A percentile compares a stretch with the other conserved stretches of the same genome.
Evolutionary conservation across 2,329 filamentous ascomycete species (phyloP).

Genomic region (Lizonia empirigonia): DNA sequence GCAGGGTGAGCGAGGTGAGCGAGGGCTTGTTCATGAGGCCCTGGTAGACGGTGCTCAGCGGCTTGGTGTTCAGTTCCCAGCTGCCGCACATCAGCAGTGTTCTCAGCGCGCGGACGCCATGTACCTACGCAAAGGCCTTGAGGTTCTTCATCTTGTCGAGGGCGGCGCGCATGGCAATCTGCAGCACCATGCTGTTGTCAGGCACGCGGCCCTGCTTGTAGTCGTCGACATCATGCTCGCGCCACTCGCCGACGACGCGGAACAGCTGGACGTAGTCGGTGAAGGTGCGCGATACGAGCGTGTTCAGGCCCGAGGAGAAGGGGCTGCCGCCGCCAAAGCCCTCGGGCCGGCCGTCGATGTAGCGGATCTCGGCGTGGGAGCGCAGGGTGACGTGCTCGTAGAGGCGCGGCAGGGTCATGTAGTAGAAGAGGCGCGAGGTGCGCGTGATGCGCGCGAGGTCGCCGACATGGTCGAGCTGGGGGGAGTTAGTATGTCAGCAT

Average conservation of each 20-base stretch:
- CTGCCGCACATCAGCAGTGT: constrained; percentile 40
- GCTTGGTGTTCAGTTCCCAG: constrained; percentile 67
- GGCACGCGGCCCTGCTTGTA: constrained; percentile 64
- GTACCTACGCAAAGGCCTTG: constrained; percentile 56
- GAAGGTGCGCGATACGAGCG: constrained; percentile 62
- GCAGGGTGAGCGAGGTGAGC: constrained; percentile 60
- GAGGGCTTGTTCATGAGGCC: constrained; percentile 58
- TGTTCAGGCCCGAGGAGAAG: constrained; percentile 67
- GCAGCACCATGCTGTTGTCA: constrained; percentile 69
- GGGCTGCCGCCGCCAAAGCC: constrained; percentile 67
- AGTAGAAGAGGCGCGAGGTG: constrained; percentile 66
- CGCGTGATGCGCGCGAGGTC: constrained; percentile 65
- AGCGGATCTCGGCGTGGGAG: constrained; percentile 64
- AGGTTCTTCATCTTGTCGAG: constrained; percentile 64
- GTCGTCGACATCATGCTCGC: constrained; percentile 62
- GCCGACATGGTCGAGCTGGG: constrained; percentile 61
- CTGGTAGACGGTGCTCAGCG: constrained; percentile 63
- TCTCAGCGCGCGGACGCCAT: background rate
- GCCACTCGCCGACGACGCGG: constrained; percentile 61
- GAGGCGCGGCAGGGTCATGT: constrained; percentile 67
- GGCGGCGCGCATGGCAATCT: constrained; percentile 63
- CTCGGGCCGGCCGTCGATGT: constrained; percentile 62
- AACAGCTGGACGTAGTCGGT: constrained; percentile 60
- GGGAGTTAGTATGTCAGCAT: constrained; percentile 14
- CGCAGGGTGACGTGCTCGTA: constrained; percentile 62